Base-by-base conservation (phyloP, 345 rosid species). In the Jatropha curcas region DNA sequence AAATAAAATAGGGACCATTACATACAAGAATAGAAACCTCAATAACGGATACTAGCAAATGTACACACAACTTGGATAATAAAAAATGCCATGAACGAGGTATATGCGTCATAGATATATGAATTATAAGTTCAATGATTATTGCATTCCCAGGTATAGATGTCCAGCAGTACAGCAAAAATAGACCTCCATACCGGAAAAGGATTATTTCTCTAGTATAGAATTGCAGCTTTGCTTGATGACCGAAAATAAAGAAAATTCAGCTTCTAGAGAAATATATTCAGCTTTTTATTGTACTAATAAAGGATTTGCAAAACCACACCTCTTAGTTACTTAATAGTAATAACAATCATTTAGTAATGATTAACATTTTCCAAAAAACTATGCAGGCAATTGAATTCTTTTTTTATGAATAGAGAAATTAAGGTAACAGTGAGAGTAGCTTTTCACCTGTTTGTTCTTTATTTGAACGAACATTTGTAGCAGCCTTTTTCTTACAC, bases 401-500 rank as follows among this genome's bases (percentile, higher is more conserved):
- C 48, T 37, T 3, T 1, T 48, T 48, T 35, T 51, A 2, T 6
- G 5, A 34, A 27, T 27, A 6, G 61, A 67, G 41, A 71, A 68
- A 27, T 56, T 37, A 25, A 28, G 46, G 25, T 30, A 71, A 67
- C 45, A 56, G 55, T 56, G 14, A 55, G 55, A 68, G 72, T 46
- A 59, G 57, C 50, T 60, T 73, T 75, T 70, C 69, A 89, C 98
- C 96, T 76, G 98, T 82, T 77, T 80, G 86, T 64, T 92, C 98
- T 79, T 95, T 95, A 82, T 95, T 92, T 75, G 99, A 95, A 12
- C 98, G 90, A 22, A 91, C 78, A 66, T 92, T 95, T 51, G 98
- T 95, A 0, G 99, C 98, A 53, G 97, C 99, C 66, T 95, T 94
- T 81, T 92, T 92, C 88, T 90, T 92, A 84, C 98, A 94, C 60